Percentiles rank a stretch among this genome's conserved stretches.
Conservation (phyloP, 140 eudicot genomes). For the Anethum foeniculum region DNA sequence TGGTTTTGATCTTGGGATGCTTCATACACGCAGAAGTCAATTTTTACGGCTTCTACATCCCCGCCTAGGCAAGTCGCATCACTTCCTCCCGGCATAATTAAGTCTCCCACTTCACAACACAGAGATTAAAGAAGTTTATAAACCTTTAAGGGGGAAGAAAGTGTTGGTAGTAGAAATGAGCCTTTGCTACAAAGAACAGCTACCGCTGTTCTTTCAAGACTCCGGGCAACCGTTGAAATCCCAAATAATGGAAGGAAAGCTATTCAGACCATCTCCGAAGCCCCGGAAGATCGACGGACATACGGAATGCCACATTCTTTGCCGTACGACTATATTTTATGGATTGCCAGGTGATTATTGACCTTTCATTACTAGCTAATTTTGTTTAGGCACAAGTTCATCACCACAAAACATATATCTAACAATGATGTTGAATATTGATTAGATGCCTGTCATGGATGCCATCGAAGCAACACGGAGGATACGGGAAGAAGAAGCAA, state of each 20-base stretch:
- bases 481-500: constrained; percentile 27
- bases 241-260: constrained; percentile 42
- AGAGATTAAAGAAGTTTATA: neutral
- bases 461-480: constrained; percentile 34
- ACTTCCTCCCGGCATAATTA: too few species aligned
- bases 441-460: constrained; percentile 37
- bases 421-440: neutral
- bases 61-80: neutral
- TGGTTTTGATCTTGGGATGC: too few species aligned
- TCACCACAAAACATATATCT: too few species aligned
- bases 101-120: neutral
- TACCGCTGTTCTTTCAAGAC: constrained; percentile 15
- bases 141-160: constrained; percentile 46
- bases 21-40: too few species aligned
- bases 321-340: constrained; percentile 33
- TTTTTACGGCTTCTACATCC: constrained; percentile 23
- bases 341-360: constrained; percentile 38
- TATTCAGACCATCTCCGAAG: constrained; percentile 16
- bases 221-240: constrained; percentile 27
- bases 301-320: constrained; percentile 16
- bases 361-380: neutral
- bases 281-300: constrained; percentile 15
- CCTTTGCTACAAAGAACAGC: constrained; percentile 31
- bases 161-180: constrained; percentile 47
- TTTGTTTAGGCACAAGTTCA: neutral